Conservation (phyloP, 345 rosid genomes). For the Bretschneidera sinensis region DNA sequence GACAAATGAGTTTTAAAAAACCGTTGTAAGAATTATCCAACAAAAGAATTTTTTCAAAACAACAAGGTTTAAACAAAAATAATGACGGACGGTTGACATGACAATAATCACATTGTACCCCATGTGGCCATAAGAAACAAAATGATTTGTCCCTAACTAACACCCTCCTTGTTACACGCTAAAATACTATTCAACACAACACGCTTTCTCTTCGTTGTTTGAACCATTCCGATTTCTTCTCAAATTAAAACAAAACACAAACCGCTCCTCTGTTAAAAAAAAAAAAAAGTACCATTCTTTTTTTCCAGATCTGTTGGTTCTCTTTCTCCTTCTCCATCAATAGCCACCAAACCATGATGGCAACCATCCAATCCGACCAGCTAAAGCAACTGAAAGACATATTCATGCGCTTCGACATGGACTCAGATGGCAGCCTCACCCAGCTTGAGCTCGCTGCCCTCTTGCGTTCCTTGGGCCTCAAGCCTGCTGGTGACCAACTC, state of each 20-base stretch:
- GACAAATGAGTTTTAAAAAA: no score
- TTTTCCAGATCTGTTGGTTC: neutral
- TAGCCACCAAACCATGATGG: constrained; percentile 25
- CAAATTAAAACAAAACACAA: neutral
- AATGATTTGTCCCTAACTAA: no score
- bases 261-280: no score
- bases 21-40: no score
- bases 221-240: constrained; percentile 15
- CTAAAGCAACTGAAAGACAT: constrained; percentile 71
- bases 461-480: constrained; percentile 78
- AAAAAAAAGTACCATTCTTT: no score
- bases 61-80: no score
- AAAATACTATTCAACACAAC: neutral
- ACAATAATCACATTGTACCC: no score
- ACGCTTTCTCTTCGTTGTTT: constrained; percentile 16
- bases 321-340: constrained; percentile 10
- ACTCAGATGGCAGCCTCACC: constrained; percentile 73
- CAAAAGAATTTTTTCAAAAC: no score
- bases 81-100: no score
- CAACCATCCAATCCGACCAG: constrained; percentile 44
- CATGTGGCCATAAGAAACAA: no score
- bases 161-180: no score
- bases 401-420: constrained; percentile 89
- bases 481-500: constrained; percentile 80
- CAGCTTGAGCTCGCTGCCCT: constrained; percentile 90